These are phyloP conservation scores for Jaenimonas drosophilae DNA, from an alignment of 208 protist species.

Conservation along the genomic window DNA sequence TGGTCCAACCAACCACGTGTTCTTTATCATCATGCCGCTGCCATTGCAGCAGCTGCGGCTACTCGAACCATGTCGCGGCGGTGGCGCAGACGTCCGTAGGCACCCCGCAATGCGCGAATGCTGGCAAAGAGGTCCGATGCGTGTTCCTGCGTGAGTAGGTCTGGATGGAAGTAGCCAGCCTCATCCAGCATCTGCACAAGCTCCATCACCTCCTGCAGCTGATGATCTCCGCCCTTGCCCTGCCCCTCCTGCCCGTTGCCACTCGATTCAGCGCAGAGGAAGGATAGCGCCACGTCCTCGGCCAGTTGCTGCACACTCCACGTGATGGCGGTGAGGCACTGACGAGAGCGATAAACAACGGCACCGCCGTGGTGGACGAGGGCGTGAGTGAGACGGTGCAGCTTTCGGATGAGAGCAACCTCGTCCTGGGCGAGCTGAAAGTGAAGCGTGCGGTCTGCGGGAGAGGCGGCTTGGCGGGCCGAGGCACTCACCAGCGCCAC, in stretches of 20 bases:
- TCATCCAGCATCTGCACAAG: slow-evolving; percentile 48
- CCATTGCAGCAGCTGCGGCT: no score
- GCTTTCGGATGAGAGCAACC: slow-evolving; percentile 20
- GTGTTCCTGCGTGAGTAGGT: slow-evolving; percentile 27
- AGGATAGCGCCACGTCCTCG: slow-evolving; percentile 42
- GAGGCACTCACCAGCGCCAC: slow-evolving; percentile 17
- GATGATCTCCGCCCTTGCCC: not conserved
- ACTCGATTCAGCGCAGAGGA: slow-evolving; percentile 7
- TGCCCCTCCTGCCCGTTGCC: not conserved
- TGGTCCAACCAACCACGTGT: no score
- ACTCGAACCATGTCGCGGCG: slow-evolving; percentile 10
- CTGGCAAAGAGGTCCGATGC: slow-evolving; percentile 33
- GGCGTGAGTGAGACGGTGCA: slow-evolving; percentile 15
- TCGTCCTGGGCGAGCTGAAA: slow-evolving; percentile 63
- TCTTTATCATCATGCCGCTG: no score
- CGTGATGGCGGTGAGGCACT: slow-evolving; percentile 35
- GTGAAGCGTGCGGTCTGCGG: slow-evolving; percentile 26
- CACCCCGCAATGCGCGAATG: slow-evolving; percentile 44
- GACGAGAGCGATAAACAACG: slow-evolving; percentile 28
- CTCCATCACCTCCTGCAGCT: slow-evolving; percentile 37
- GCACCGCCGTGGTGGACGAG: slow-evolving; percentile 37
- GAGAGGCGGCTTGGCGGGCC: slow-evolving; percentile 2
- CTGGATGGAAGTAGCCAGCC: slow-evolving; percentile 39
- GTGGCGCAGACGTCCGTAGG: slow-evolving; percentile 46
- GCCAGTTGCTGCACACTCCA: slow-evolving; percentile 34